Conservation (phyloP, 2,329 filamentous ascomycete genomes). For the Beauveria australis region DNA sequence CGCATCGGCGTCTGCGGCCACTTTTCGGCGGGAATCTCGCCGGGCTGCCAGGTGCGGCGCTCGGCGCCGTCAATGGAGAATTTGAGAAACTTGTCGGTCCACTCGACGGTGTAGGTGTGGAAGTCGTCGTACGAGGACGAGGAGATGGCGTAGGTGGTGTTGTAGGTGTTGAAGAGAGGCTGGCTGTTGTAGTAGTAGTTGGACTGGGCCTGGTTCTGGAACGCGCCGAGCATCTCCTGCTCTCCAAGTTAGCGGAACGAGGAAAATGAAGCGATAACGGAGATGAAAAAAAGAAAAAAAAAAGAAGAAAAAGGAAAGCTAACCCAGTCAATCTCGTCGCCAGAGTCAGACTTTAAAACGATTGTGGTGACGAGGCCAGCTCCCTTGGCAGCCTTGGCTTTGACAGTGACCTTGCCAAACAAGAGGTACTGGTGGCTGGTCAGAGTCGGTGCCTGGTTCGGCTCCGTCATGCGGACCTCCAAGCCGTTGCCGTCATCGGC, state of each 20-base stretch:
- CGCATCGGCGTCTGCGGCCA: constrained; percentile 66
- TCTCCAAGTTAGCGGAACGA: neutral
- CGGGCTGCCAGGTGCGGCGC: constrained; percentile 26
- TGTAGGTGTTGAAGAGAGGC: constrained; percentile 44
- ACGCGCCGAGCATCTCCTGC: constrained; percentile 23
- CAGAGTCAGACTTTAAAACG: constrained; percentile 66
- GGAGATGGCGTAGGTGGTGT: constrained; percentile 38
- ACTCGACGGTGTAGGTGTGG: constrained; percentile 62
- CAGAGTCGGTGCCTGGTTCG: constrained; percentile 53
- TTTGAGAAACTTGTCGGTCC: constrained; percentile 49
- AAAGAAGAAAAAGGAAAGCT: no score
- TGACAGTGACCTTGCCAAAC: constrained; percentile 67
- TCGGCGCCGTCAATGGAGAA: constrained; percentile 50
- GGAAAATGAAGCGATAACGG: no score
- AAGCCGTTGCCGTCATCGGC: constrained; percentile 20
- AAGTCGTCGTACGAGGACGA: constrained; percentile 30
- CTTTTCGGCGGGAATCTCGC: constrained; percentile 35
- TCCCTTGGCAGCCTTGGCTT: constrained; percentile 62
- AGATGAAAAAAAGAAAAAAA: neutral
- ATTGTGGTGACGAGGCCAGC: constrained; percentile 69
- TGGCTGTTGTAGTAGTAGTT: constrained; percentile 71
- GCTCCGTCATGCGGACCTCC: constrained; percentile 46
- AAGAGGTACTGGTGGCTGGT: constrained; percentile 71
- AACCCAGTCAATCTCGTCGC: constrained; percentile 60
- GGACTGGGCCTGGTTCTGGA: constrained; percentile 55